A percentile compares a stretch with the other conserved stretches of the same genome.
Evolutionary conservation across 1,284 basidiomycete genomes (phyloP).

Genomic region (Gymnopus androsaceus): DNA sequence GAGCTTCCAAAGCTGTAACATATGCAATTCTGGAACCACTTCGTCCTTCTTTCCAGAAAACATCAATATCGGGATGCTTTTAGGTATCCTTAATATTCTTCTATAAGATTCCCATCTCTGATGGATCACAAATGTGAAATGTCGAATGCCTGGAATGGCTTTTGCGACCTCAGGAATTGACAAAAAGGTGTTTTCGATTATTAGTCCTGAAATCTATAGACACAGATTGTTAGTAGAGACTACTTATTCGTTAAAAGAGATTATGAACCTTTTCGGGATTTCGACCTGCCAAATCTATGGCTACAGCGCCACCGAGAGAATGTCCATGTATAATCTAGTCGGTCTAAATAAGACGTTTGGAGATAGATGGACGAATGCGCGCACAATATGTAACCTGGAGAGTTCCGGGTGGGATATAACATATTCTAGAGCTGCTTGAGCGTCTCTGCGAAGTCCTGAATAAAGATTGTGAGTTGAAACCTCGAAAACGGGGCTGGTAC

Average conservation of each 20-base stretch:
- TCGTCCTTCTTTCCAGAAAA: constrained; percentile 33
- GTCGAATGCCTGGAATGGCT: constrained; percentile 27
- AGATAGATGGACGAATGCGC: not conserved
- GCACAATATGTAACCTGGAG: constrained; percentile 31
- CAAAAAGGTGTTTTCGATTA: constrained; percentile 42
- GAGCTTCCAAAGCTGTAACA: constrained; percentile 33
- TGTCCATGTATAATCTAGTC: constrained; percentile 40
- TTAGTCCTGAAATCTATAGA: constrained; percentile 32
- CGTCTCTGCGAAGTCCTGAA: constrained; percentile 39
- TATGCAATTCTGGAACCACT: constrained; percentile 34
- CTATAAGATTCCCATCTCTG: constrained; percentile 37
- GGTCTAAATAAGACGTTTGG: not conserved
- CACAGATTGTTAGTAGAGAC: not conserved
- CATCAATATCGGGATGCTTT: constrained; percentile 33
- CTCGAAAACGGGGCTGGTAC: not conserved
- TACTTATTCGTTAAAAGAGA: not conserved
- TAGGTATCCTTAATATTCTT: constrained; percentile 28
- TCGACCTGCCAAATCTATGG: constrained; percentile 41
- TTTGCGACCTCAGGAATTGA: constrained; percentile 37
- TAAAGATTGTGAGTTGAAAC: not conserved
- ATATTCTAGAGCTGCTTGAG: constrained; percentile 42
- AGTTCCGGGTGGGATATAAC: constrained; percentile 30
- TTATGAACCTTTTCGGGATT: constrained; percentile 29
- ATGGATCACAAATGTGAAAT: constrained; percentile 31
- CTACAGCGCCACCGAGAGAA: constrained; percentile 46